These are phyloP conservation scores for Amanita muscaria DNA, from an alignment of 768 basidiomycete genomes.

Conservation along the genomic window DNA sequence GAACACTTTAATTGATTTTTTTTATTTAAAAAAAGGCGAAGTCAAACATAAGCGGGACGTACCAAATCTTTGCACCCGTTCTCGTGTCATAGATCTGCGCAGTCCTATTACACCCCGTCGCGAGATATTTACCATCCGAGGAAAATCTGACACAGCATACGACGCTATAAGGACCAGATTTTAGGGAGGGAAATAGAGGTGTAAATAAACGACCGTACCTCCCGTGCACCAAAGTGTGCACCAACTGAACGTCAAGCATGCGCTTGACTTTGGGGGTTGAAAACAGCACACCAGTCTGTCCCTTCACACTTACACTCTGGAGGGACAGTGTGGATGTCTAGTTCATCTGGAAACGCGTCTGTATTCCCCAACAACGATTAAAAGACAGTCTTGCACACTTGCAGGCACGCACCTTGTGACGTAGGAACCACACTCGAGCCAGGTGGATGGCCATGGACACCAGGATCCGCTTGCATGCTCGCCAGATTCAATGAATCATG, in stretches of 20 bases:
- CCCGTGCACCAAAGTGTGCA: too few species aligned
- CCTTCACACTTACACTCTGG: conserved; percentile 66
- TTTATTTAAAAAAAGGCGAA: too few species aligned
- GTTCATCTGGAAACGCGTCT: too few species aligned
- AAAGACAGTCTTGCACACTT: too few species aligned
- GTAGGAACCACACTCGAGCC: conserved; percentile 5
- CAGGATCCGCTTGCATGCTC: too few species aligned
- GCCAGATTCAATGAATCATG: too few species aligned
- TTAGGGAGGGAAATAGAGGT: too few species aligned
- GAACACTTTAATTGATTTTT: too few species aligned
- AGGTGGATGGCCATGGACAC: conserved; percentile 2
- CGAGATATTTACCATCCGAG: conserved; percentile 84
- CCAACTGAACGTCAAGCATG: too few species aligned
- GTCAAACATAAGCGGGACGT: conserved; percentile 21
- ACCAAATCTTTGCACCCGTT: conserved; percentile 82
- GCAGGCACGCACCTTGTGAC: conserved; percentile 7
- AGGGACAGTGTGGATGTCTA: conserved; percentile 28
- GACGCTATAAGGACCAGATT: conserved; percentile 34
- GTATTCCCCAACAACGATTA: too few species aligned
- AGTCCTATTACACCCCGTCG: conserved; percentile 93
- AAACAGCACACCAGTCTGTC: conserved; percentile 82
- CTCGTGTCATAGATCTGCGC: conserved; percentile 94
- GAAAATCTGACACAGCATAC: conserved; percentile 93
- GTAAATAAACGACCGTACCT: too few species aligned
- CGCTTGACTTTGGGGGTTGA: too few species aligned